A percentile compares a stretch with the other conserved stretches of the same genome.
Evolutionary conservation across 2,329 filamentous ascomycete genomes (phyloP).

Genomic region (Hypoxylon rubiginosum): DNA sequence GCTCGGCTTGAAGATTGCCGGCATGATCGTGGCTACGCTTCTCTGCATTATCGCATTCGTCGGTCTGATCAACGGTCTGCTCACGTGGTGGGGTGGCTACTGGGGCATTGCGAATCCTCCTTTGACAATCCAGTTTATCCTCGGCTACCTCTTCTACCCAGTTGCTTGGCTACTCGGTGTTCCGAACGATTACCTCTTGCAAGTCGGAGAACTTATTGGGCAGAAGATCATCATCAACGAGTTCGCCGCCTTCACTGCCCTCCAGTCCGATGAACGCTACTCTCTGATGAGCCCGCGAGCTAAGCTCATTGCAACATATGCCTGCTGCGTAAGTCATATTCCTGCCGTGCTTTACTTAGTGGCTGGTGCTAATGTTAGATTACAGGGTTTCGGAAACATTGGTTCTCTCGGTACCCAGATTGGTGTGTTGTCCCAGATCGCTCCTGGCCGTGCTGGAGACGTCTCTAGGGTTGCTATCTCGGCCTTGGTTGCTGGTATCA

Average conservation of each 20-base stretch:
- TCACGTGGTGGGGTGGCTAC: slow-evolving; percentile 81
- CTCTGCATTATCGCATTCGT: slow-evolving; percentile 81
- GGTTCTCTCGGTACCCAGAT: slow-evolving; percentile 91
- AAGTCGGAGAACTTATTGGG: slow-evolving; percentile 83
- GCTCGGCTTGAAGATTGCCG: slow-evolving; percentile 81
- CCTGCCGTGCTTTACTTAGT: neutral
- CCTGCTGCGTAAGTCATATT: slow-evolving; percentile 71
- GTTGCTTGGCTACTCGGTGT: slow-evolving; percentile 80
- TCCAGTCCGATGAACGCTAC: slow-evolving; percentile 67
- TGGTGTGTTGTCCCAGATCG: slow-evolving; percentile 85
- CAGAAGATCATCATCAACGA: slow-evolving; percentile 90
- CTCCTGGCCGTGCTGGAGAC: slow-evolving; percentile 79
- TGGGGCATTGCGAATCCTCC: slow-evolving; percentile 73
- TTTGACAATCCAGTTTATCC: slow-evolving; percentile 76
- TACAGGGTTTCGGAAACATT: slow-evolving; percentile 81
- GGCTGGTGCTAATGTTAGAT: slow-evolving; percentile 34
- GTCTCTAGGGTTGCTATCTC: slow-evolving; percentile 82
- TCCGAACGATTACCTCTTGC: slow-evolving; percentile 73
- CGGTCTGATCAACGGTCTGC: slow-evolving; percentile 74
- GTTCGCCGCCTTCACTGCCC: slow-evolving; percentile 77
- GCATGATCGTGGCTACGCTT: slow-evolving; percentile 79
- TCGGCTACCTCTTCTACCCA: slow-evolving; percentile 80
- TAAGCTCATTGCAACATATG: slow-evolving; percentile 86
- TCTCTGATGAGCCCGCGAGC: slow-evolving; percentile 75
- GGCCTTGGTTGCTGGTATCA: slow-evolving; percentile 81